phyloP scores from a whole-genome alignment of 169 alveolate genomes.

The Blepharisma undulans region DNA sequence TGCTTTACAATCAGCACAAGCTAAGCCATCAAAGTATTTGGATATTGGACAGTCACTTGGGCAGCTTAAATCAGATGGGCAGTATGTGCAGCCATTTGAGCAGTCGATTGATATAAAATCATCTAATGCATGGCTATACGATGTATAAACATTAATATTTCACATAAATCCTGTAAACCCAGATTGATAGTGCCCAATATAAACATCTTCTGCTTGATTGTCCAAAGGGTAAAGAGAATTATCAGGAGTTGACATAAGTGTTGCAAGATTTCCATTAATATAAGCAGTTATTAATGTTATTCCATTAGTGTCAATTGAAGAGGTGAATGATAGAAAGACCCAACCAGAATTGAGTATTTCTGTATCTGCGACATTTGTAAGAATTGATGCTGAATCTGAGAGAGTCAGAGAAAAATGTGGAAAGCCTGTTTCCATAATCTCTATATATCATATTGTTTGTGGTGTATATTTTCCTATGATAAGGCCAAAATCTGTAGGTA shows the following conservation, averaged over 20 bases:
- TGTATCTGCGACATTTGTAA: background rate
- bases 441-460: background rate
- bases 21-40: background rate
- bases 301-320: background rate
- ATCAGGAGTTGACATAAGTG: background rate
- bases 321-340: background rate
- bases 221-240: background rate
- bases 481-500: background rate
- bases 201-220: background rate
- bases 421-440: background rate
- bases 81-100: background rate
- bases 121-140: background rate
- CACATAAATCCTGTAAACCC: background rate
- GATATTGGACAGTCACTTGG: background rate
- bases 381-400: background rate
- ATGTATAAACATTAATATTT: background rate
- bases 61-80: background rate
- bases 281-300: background rate
- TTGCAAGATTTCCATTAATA: background rate
- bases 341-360: background rate
- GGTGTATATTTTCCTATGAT: background rate
- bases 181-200: background rate
- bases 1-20: background rate
- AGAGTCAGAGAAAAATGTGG: background rate
- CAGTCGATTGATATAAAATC: background rate